These are phyloP conservation scores for Rachicladosporium sp. DNA, from an alignment of 2,329 filamentous ascomycete genomes.

Conservation along the genomic window DNA sequence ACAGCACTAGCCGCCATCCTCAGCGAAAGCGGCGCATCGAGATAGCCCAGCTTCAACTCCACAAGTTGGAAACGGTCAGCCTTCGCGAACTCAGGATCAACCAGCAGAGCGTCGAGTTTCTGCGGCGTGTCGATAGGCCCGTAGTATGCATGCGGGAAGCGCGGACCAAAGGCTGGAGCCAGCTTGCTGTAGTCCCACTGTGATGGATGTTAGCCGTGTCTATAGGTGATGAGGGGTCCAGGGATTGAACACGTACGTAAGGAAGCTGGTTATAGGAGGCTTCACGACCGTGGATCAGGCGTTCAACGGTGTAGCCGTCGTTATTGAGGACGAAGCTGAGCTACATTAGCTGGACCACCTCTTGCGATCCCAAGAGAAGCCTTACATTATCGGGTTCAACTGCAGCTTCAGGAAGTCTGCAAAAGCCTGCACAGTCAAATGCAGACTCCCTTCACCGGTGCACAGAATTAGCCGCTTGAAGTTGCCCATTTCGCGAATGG, in stretches of 20 bases:
- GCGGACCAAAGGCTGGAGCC: constrained; percentile 5
- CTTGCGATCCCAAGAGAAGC: too few relatives aligned
- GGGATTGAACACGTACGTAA: too few relatives aligned
- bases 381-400: constrained; percentile 37
- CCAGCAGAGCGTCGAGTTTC: constrained; percentile 6
- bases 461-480: constrained; percentile 45
- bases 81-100: constrained; percentile 3
- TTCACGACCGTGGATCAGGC: constrained; percentile 38
- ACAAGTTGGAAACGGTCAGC: constrained; percentile 10
- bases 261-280: neutral
- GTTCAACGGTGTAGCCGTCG: constrained; percentile 47
- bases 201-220: neutral
- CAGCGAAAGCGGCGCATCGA: constrained; percentile 12
- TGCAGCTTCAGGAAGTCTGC: constrained; percentile 69
- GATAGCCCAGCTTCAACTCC: constrained; percentile 10
- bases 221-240: too few relatives aligned
- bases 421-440: constrained; percentile 56
- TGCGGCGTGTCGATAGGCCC: constrained; percentile 11
- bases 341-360: too few relatives aligned
- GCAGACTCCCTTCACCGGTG: constrained; percentile 48
- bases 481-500: constrained; percentile 21
- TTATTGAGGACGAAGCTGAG: constrained; percentile 42
- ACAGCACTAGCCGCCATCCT: constrained; percentile 10
- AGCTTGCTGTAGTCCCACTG: constrained; percentile 8
- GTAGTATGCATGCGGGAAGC: constrained; percentile 5